Base-by-base conservation (phyloP, 2,329 filamentous ascomycete species). In the Fusarium sp. region DNA sequence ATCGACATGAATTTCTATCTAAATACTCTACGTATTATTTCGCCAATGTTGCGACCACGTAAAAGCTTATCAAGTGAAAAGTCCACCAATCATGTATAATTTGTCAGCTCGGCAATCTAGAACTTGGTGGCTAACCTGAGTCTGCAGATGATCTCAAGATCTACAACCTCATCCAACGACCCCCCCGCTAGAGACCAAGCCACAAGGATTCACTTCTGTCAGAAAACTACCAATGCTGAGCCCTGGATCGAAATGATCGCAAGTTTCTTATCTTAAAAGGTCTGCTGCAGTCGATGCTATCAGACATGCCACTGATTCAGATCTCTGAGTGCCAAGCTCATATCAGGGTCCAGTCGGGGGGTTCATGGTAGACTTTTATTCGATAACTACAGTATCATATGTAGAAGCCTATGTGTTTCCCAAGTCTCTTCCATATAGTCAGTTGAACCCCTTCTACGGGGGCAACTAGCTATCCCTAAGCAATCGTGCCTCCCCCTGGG, bases 91-190 rank as follows among this genome's bases (percentile, higher is more conserved):
- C 47, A 42, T 32, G n/a, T n/a, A 27, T 27, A 13, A 4, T 29
- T 53, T 23, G 15, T 25, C 44, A 25, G 15, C 42, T 52, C 39
- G 50, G 14, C 32, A 64, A 45, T 50, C 50, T 58, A 19, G 13
- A 33, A n/a, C 41, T n/a, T 21, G 51, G 48, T 41, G 46, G 15
- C 31, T 43, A 47, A 32, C 23, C 33, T 29, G 14, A 56, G 42
- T 43, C 17, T 49, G 25, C 38, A 51, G 37, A 37, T 36, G 31
- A 38, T 31, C 21, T 33, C 11, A n/a, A 44, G 19, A 49, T 53
- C 39, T 17, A 45, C n/a, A 35, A 37, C 32, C 27, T 42, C 9
- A 25, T 15, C 17, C 32, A 53, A 14, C 43, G 43, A 31, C 23
- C 25, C 29, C 25, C 29, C 31, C 32, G 4, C 19, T 19, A 4